Evolutionary conservation across 176 grass and related monocot species (phyloP).

Genomic region (Rhipidocladum racemiflorum): DNA sequence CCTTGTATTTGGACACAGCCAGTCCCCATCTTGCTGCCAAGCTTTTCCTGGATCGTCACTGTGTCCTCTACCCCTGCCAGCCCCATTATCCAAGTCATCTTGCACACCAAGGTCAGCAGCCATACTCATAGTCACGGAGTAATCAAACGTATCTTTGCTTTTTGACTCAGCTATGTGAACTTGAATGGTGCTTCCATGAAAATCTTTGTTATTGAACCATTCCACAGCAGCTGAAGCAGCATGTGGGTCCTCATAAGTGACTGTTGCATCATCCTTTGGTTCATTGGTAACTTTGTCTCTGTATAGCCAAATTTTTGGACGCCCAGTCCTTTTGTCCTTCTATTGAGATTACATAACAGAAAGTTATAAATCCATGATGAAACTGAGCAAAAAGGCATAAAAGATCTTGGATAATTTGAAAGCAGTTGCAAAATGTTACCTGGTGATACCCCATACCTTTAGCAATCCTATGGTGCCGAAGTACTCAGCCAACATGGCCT

Average conservation of each 20-base stretch:
- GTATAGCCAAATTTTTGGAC: constrained; percentile 91
- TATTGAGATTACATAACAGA: constrained; percentile 31
- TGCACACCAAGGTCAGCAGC: constrained; percentile 24
- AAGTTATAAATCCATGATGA: not conserved
- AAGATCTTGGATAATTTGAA: not conserved
- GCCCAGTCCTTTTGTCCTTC: constrained; percentile 94
- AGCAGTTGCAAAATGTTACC: constrained; percentile 64
- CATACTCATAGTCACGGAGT: constrained; percentile 27
- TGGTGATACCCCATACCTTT: constrained; percentile 83
- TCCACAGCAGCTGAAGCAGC: constrained; percentile 90
- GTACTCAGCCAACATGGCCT: constrained; percentile 86
- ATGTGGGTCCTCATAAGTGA: constrained; percentile 94
- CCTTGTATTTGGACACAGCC: constrained; percentile 99
- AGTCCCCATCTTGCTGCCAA: constrained; percentile 99
- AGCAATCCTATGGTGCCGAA: constrained; percentile 99
- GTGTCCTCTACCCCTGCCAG: constrained; percentile 54
- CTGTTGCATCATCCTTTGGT: constrained; percentile 92
- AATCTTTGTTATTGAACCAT: constrained; percentile 97
- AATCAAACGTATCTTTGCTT: constrained; percentile 56
- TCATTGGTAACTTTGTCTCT: constrained; percentile 88
- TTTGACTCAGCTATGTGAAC: constrained; percentile 90
- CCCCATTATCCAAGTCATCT: constrained; percentile 47
- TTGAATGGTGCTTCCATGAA: constrained; percentile 75
- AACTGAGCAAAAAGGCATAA: not conserved
- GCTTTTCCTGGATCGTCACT: constrained; percentile 58